Percentiles rank a stretch among this genome's conserved stretches.
Evolutionary conservation across 768 basidiomycete species (phyloP).

Genomic region (Mycena filopes): DNA sequence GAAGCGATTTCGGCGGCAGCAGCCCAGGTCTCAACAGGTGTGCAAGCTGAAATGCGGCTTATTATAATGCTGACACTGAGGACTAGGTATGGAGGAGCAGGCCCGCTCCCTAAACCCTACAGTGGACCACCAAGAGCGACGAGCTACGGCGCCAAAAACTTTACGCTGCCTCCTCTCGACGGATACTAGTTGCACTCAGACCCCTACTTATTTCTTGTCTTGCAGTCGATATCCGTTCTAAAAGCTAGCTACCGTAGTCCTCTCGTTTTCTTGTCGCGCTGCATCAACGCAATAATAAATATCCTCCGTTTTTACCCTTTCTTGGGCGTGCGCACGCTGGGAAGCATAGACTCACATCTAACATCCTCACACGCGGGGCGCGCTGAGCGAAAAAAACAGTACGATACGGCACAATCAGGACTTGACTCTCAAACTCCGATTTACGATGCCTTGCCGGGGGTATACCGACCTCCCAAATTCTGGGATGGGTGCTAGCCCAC

Average conservation of each 20-base stretch:
- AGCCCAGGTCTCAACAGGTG: neutral
- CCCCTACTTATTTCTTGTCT: slow-evolving; percentile 25
- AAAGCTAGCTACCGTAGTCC: slow-evolving; percentile 1
- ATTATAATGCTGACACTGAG: neutral
- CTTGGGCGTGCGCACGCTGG: too few species aligned
- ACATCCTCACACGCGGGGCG: too few species aligned
- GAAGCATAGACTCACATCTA: too few species aligned
- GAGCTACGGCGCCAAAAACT: slow-evolving; percentile 18
- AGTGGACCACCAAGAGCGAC: slow-evolving; percentile 18
- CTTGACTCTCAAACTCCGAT: too few species aligned
- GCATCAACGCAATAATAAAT: slow-evolving; percentile 3
- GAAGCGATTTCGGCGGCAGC: neutral
- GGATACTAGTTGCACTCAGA: slow-evolving; percentile 11
- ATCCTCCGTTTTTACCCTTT: too few species aligned
- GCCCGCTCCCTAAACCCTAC: slow-evolving; percentile 20
- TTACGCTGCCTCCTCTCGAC: slow-evolving; percentile 15
- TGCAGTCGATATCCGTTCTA: slow-evolving; percentile 6
- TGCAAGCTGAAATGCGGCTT: neutral
- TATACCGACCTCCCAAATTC: too few species aligned
- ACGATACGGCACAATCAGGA: too few species aligned
- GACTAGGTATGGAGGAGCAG: slow-evolving; percentile 15
- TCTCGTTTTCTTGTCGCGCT: slow-evolving; percentile 14
- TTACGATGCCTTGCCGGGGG: too few species aligned
- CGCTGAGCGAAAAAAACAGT: too few species aligned
- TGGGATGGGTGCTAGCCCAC: too few species aligned